phyloP scores from a whole-genome alignment of 1,139 yeast genomes.

The Pichia sp. region DNA sequence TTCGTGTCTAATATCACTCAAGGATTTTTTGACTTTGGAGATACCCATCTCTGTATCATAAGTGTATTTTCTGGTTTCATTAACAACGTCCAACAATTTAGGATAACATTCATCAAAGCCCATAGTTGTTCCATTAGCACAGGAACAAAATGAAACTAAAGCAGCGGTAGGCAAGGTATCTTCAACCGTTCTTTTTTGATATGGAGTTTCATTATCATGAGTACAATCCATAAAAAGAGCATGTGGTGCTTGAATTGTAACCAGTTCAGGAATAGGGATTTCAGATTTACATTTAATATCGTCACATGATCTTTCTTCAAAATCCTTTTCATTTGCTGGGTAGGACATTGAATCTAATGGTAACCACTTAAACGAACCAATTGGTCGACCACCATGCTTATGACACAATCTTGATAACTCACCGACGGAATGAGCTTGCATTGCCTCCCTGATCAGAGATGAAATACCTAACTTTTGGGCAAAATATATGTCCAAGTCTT shows the following conservation, averaged over 20 bases:
- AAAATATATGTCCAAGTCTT: constrained; percentile 79
- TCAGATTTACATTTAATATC: constrained; percentile 36
- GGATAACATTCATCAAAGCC: constrained; percentile 95
- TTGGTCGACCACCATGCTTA: constrained; percentile 90
- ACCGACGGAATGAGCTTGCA: constrained; percentile 89
- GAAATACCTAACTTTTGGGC: constrained; percentile 88
- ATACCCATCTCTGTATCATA: constrained; percentile 76
- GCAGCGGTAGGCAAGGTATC: constrained; percentile 96
- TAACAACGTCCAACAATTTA: constrained; percentile 68
- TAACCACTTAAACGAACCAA: constrained; percentile 78
- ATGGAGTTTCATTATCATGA: constrained; percentile 89
- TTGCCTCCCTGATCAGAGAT: constrained; percentile 87
- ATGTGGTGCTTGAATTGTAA: constrained; percentile 69
- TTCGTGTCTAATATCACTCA: constrained; percentile 49
- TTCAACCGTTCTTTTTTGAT: constrained; percentile 83
- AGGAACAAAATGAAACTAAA: constrained; percentile 83
- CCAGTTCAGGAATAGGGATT: constrained; percentile 54
- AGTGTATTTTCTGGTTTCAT: constrained; percentile 60
- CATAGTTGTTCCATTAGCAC: constrained; percentile 90
- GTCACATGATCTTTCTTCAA: constrained; percentile 16
- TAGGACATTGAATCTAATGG: constrained; percentile 67
- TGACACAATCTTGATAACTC: constrained; percentile 85
- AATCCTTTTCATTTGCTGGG: constrained; percentile 43
- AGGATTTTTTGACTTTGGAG: constrained; percentile 53
- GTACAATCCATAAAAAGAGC: constrained; percentile 97